Conservation (phyloP, 1,284 basidiomycete species). For the Earliella scabrosa region DNA sequence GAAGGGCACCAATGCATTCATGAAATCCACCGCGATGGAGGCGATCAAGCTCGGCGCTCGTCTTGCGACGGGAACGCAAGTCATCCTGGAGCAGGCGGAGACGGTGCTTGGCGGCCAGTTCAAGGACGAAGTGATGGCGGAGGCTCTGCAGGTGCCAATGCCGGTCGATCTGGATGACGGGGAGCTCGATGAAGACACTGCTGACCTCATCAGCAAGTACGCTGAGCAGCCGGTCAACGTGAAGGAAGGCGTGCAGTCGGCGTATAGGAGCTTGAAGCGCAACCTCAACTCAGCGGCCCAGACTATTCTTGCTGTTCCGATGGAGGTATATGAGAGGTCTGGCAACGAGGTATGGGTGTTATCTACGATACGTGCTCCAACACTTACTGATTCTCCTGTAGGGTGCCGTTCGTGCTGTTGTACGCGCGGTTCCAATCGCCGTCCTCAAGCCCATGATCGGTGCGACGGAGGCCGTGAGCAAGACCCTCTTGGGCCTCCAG, state of each 20-base stretch:
- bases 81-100: slow-evolving; percentile 95
- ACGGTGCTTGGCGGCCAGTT: slow-evolving; percentile 86
- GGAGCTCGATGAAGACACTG: slow-evolving; percentile 47
- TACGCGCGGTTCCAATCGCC: slow-evolving; percentile 95
- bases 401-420: slow-evolving; percentile 91
- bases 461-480: slow-evolving; percentile 93
- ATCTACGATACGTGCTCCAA: not conserved
- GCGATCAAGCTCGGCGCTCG: slow-evolving; percentile 94
- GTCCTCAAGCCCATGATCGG: slow-evolving; percentile 97
- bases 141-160: slow-evolving; percentile 55
- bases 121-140: slow-evolving; percentile 64
- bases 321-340: slow-evolving; percentile 97
- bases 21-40: slow-evolving; percentile 93
- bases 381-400: slow-evolving; percentile 36
- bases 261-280: slow-evolving; percentile 82
- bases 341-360: slow-evolving; percentile 73
- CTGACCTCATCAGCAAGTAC: slow-evolving; percentile 81
- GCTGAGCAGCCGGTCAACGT: slow-evolving; percentile 88
- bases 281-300: slow-evolving; percentile 95
- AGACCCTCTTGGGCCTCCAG: slow-evolving; percentile 91
- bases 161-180: slow-evolving; percentile 39
- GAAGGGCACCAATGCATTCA: slow-evolving; percentile 90
- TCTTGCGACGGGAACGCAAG: slow-evolving; percentile 95
- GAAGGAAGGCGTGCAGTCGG: slow-evolving; percentile 87
- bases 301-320: slow-evolving; percentile 97